phyloP scores from a whole-genome alignment of 257 asterid genomes.

The Ilex asprella region DNA sequence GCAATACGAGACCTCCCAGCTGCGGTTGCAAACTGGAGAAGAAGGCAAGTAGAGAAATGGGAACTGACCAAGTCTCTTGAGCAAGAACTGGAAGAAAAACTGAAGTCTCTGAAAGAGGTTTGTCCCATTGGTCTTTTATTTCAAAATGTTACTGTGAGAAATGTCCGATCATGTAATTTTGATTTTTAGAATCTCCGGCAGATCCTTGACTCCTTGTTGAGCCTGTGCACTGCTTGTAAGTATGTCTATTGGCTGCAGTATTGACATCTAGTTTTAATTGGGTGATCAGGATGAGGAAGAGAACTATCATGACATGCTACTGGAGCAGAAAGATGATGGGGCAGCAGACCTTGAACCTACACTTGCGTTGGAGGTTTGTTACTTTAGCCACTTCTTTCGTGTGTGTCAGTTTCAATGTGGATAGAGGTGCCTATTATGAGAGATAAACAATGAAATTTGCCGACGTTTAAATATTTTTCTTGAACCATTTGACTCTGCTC shows the following conservation, averaged over 20 bases:
- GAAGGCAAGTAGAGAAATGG: constrained; percentile 37
- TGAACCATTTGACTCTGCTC: neutral
- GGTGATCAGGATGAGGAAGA: constrained; percentile 38
- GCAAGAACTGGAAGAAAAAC: constrained; percentile 45
- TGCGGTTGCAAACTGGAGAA: constrained; percentile 50
- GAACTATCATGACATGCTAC: constrained; percentile 21
- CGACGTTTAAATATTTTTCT: no score
- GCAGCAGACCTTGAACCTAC: constrained; percentile 35
- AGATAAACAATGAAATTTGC: neutral
- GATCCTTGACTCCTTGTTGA: constrained; percentile 21
- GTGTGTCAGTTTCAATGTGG: neutral
- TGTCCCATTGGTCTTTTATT: no score
- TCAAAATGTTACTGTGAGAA: no score
- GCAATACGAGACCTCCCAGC: constrained; percentile 57
- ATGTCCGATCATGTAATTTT: no score
- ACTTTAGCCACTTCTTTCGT: neutral
- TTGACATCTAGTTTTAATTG: constrained; percentile 16
- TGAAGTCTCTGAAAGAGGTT: constrained; percentile 44
- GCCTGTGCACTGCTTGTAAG: constrained; percentile 5
- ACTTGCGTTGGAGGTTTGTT: constrained; percentile 37
- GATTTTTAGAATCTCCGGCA: constrained; percentile 13
- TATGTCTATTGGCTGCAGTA: neutral
- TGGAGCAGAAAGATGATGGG: constrained; percentile 32
- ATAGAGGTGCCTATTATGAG: neutral
- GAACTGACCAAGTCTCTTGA: constrained; percentile 38